Conservation (phyloP, 1,284 basidiomycete genomes). For the Polyporus tsugae region DNA sequence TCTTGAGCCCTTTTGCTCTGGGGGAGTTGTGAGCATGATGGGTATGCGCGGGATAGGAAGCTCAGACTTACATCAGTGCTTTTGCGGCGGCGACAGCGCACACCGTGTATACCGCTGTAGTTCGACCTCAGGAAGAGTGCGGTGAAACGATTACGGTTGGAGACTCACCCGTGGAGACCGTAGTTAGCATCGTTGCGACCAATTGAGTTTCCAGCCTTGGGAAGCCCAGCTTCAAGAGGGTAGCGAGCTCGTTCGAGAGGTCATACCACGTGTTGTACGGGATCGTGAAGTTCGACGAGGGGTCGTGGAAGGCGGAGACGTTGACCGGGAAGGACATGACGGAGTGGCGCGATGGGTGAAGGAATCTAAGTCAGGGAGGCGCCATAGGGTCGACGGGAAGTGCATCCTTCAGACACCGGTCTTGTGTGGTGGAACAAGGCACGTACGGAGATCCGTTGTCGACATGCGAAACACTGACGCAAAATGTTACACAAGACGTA, state of each 20-base stretch:
- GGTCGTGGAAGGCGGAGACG: conserved; percentile 1
- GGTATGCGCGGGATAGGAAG: neutral
- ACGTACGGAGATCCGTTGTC: neutral
- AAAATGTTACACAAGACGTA: neutral
- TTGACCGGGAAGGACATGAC: conserved; percentile 5
- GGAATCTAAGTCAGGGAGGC: neutral
- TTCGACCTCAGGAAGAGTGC: neutral
- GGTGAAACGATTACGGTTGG: neutral
- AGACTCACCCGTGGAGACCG: neutral
- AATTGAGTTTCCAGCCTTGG: neutral
- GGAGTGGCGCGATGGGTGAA: neutral
- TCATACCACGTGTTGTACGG: conserved; percentile 6
- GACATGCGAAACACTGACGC: neutral
- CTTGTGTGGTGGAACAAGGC: neutral
- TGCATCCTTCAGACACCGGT: neutral
- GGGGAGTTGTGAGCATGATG: neutral
- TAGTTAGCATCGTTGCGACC: neutral
- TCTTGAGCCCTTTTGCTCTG: neutral
- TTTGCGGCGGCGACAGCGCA: neutral
- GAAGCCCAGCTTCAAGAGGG: neutral
- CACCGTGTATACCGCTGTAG: neutral
- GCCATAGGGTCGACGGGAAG: neutral
- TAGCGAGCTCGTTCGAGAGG: conserved; percentile 3
- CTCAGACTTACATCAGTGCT: neutral
- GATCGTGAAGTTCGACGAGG: conserved; percentile 1